These are phyloP conservation scores for Myxozyma kluyveri DNA, from an alignment of 805 yeast species.

Conservation along the genomic window DNA sequence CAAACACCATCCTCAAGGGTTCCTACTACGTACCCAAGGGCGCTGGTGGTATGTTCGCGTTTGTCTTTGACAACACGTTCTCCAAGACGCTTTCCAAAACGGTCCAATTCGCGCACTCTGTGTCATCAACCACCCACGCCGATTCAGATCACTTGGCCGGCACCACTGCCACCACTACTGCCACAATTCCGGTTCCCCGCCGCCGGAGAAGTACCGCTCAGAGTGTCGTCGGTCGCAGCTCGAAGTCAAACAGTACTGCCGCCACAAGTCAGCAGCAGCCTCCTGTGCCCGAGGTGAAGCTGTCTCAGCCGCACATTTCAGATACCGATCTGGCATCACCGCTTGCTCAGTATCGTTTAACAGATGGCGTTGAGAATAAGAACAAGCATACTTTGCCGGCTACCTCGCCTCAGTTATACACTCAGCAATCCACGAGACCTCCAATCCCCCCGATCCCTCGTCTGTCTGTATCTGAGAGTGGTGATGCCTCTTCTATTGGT, in stretches of 20 bases:
- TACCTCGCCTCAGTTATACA: too few species aligned
- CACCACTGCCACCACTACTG: constrained; percentile 18
- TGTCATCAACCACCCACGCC: constrained; percentile 10
- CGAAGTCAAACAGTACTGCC: background rate
- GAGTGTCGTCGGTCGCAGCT: background rate
- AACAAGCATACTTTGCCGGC: too few species aligned
- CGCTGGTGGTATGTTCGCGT: constrained; percentile 71
- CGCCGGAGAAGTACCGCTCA: constrained; percentile 13
- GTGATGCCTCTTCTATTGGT: background rate
- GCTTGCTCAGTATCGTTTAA: background rate
- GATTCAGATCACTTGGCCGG: constrained; percentile 10
- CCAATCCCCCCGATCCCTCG: background rate
- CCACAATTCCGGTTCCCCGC: constrained; percentile 17
- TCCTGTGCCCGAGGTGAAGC: too few species aligned
- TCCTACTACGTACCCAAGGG: constrained; percentile 50
- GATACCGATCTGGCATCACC: background rate
- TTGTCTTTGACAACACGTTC: constrained; percentile 88
- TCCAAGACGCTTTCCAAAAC: constrained; percentile 82
- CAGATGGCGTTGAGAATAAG: background rate
- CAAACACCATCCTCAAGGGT: constrained; percentile 64
- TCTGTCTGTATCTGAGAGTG: background rate
- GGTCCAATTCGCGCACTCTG: constrained; percentile 52
- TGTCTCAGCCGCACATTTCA: too few species aligned
- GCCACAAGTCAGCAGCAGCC: background rate
- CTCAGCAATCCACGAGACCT: too few species aligned